Conservation (phyloP, 495 filamentous ascomycete species). For the Astrothelium macrocarpum region DNA sequence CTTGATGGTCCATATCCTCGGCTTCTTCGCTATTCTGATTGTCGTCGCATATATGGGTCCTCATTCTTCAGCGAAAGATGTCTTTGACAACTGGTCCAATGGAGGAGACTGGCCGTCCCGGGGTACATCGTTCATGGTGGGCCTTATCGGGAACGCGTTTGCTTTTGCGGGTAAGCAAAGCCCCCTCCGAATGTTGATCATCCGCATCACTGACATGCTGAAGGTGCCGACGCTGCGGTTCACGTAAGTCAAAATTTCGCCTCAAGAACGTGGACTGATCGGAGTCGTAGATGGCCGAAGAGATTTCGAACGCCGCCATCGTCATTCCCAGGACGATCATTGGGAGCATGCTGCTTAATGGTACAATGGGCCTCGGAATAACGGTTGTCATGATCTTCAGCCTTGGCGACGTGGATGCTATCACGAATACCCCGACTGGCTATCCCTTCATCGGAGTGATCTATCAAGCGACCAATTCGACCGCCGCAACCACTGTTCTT, state of each 20-base stretch:
- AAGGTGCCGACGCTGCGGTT: slow-evolving; percentile 19
- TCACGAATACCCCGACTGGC: slow-evolving; percentile 7
- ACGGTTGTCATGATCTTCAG: slow-evolving; percentile 13
- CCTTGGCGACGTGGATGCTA: slow-evolving; percentile 15
- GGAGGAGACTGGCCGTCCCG: slow-evolving; percentile 22
- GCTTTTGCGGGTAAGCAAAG: neutral
- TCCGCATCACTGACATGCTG: neutral
- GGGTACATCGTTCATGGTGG: slow-evolving; percentile 13
- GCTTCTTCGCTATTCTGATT: slow-evolving; percentile 19
- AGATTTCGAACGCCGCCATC: slow-evolving; percentile 10
- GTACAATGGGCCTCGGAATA: slow-evolving; percentile 11
- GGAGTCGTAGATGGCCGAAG: slow-evolving; percentile 13
- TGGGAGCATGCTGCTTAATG: slow-evolving; percentile 12
- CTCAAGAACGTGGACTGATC: neutral
- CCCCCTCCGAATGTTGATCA: neutral
- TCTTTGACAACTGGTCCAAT: slow-evolving; percentile 24
- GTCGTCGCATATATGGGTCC: slow-evolving; percentile 15
- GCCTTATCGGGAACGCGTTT: slow-evolving; percentile 1
- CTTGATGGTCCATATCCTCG: slow-evolving; percentile 16
- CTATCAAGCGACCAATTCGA: slow-evolving; percentile 16
- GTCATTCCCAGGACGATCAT: slow-evolving; percentile 14
- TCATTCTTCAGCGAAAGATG: slow-evolving; percentile 15
- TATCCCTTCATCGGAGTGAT: slow-evolving; percentile 20
- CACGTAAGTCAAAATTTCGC: slow-evolving; percentile 6
- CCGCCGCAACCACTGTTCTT: slow-evolving; percentile 10